Evolutionary conservation across 495 filamentous ascomycete genomes (phyloP), one percentile per base, ranked within the genome.

Genomic region (Bathelium albidoporum): DNA sequence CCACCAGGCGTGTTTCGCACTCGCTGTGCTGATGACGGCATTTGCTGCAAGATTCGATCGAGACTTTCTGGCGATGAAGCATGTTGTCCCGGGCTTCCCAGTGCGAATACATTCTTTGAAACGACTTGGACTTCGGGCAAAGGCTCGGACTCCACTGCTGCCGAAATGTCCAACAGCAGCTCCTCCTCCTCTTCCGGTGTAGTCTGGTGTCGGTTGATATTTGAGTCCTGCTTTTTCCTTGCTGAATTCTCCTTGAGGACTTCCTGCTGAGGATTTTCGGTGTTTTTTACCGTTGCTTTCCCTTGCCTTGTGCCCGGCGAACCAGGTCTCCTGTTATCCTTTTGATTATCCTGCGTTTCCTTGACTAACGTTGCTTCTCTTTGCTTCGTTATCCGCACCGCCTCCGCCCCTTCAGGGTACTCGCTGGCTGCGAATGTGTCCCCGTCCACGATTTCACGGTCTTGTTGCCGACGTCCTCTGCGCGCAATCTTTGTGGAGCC

Each of bases 1-100:
- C 79, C 79, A 2, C 77, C 80, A 58, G 82, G 81, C 2, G 81
- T 84, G 14, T 32, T 39, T 5, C 64, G 64, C 24, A 59, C 49
- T 41, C 62, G 61, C 0, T 62, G 43, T 16, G 49, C 59, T 31
- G 69, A 71, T 29, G 49, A 55, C 16, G 49, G 49, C 20, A 55
- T 55, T 29, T 55, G 49, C 20, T 28, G 49, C 49, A 55, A 9
- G 24, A 55, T 55, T 55, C 24, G 49, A 9, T 55, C 24, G 16
- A 55, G 49, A n/a, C 29, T 55, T 29, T 55, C 49, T 0, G 49
- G 49, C 7, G 49, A 55, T 20, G 49, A 29, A 28, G 5, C 10
- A 16, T 28, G 7, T 29, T 20, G 49, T 55, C 49, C 16, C n/a
- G 49, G 24, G 5, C 7, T 26, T 29, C 11, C 24, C 49, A 24